Conservation (phyloP, 2,329 filamentous ascomycete species). For the Exophiala xenobiotica region DNA sequence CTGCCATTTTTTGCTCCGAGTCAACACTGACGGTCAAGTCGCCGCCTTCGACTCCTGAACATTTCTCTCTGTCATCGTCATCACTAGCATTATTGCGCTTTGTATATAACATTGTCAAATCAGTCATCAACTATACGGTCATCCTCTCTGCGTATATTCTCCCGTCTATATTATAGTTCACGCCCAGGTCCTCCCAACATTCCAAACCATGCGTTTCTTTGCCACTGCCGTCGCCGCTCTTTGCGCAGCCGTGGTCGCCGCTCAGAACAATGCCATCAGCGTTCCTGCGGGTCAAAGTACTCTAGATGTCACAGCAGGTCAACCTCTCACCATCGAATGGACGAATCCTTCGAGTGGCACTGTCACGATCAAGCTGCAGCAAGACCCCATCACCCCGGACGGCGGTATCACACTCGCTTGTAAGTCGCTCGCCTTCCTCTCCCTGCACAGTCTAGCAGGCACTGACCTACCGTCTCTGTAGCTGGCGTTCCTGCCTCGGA, state of each 20-base stretch:
- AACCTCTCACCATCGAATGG: constrained; percentile 51
- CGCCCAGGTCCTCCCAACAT: not conserved
- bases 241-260: constrained; percentile 46
- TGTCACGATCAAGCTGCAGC: constrained; percentile 52
- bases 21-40: not conserved
- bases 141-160: no score
- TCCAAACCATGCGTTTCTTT: constrained; percentile 47
- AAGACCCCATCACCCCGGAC: constrained; percentile 39
- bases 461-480: constrained; percentile 30
- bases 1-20: not conserved
- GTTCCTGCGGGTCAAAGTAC: constrained; percentile 39
- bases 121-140: not conserved
- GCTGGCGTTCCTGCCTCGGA: constrained; percentile 48
- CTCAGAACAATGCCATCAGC: constrained; percentile 50
- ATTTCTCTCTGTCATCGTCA: not conserved
- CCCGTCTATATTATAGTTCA: not conserved
- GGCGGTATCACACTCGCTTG: constrained; percentile 44
- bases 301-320: constrained; percentile 48
- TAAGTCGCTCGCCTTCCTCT: constrained; percentile 35
- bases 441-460: constrained; percentile 2
- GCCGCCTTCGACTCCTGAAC: not conserved
- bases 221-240: constrained; percentile 45
- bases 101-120: not conserved
- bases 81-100: not conserved
- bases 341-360: constrained; percentile 48